A percentile compares a stretch with the other conserved stretches of the same genome.
These are phyloP conservation scores for Macrotyloma uniflorum DNA, from an alignment of 306 rosid species.

Conservation along the genomic window DNA sequence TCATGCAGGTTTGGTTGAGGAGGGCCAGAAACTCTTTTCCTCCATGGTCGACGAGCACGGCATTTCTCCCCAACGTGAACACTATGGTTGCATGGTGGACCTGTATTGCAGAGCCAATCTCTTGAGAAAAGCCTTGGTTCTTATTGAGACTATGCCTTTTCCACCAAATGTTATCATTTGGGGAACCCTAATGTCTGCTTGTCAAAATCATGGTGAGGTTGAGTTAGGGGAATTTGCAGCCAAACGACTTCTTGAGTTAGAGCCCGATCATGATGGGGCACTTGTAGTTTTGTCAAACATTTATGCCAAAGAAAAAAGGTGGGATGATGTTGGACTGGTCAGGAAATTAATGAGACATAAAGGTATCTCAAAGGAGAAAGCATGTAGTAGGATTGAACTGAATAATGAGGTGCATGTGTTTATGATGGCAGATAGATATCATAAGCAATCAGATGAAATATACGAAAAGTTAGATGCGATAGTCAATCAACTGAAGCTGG, in stretches of 20 bases:
- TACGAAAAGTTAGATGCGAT: slow-evolving; percentile 74
- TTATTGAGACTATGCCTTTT: slow-evolving; percentile 80
- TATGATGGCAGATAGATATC: slow-evolving; percentile 79
- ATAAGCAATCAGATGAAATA: slow-evolving; percentile 63
- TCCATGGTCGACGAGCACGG: slow-evolving; percentile 67
- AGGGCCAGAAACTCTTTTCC: slow-evolving; percentile 60
- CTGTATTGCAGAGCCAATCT: slow-evolving; percentile 82
- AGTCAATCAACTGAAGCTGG: slow-evolving; percentile 60
- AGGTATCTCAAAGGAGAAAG: slow-evolving; percentile 78
- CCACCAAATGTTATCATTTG: slow-evolving; percentile 82
- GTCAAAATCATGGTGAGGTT: slow-evolving; percentile 64
- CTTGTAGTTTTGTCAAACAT: slow-evolving; percentile 78
- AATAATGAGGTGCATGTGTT: slow-evolving; percentile 70
- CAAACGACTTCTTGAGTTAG: slow-evolving; percentile 67
- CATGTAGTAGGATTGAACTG: slow-evolving; percentile 70
- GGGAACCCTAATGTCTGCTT: slow-evolving; percentile 93
- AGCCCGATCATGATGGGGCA: slow-evolving; percentile 82
- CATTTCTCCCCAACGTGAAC: slow-evolving; percentile 74
- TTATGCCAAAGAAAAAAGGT: slow-evolving; percentile 77
- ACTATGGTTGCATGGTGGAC: slow-evolving; percentile 95
- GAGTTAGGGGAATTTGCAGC: slow-evolving; percentile 89
- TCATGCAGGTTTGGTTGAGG: slow-evolving; percentile 79
- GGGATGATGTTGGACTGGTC: slow-evolving; percentile 74
- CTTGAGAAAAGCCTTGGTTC: slow-evolving; percentile 72
- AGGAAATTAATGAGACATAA: slow-evolving; percentile 63